Conservation (phyloP, 78 protist species). For the Polysphondylium violaceum region DNA sequence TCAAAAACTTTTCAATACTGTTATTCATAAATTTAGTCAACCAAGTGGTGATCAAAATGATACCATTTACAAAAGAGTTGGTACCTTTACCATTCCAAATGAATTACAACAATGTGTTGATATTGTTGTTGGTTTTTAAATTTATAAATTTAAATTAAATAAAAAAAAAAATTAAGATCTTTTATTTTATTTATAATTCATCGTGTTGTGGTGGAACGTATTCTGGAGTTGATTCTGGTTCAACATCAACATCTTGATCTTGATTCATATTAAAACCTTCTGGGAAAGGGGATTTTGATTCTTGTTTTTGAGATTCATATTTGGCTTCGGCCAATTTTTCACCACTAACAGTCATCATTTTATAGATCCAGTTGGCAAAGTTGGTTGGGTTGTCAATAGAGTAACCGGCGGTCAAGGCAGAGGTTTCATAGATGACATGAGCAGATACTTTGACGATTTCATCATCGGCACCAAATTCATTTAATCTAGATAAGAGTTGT, state of each 20-base stretch:
- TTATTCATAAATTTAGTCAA: constrained; percentile 49
- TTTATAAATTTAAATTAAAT: too few relatives aligned
- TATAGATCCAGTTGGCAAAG: constrained; percentile 86
- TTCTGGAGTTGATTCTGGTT: not conserved
- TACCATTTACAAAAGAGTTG: constrained; percentile 44
- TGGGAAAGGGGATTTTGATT: not conserved
- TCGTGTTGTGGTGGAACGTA: not conserved
- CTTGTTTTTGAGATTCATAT: constrained; percentile 7
- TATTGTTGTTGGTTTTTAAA: not conserved
- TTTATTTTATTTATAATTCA: constrained; percentile 13
- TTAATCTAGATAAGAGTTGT: constrained; percentile 10
- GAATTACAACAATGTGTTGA: constrained; percentile 63
- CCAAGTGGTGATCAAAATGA: constrained; percentile 35
- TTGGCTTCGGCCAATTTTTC: constrained; percentile 25
- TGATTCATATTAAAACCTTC: not conserved
- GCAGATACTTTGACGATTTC: constrained; percentile 81
- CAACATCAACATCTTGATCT: not conserved
- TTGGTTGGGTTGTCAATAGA: constrained; percentile 80
- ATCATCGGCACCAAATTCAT: constrained; percentile 76
- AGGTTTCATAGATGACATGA: constrained; percentile 89
- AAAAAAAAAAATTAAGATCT: too few relatives aligned
- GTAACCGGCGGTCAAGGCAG: constrained; percentile 90
- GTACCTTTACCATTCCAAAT: constrained; percentile 15
- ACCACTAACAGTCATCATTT: constrained; percentile 71
- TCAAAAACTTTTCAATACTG: constrained; percentile 38